A percentile compares a stretch with the other conserved stretches of the same genome.
Conservation (phyloP, 2,329 filamentous ascomycete genomes). For the Colletotrichum sp. region DNA sequence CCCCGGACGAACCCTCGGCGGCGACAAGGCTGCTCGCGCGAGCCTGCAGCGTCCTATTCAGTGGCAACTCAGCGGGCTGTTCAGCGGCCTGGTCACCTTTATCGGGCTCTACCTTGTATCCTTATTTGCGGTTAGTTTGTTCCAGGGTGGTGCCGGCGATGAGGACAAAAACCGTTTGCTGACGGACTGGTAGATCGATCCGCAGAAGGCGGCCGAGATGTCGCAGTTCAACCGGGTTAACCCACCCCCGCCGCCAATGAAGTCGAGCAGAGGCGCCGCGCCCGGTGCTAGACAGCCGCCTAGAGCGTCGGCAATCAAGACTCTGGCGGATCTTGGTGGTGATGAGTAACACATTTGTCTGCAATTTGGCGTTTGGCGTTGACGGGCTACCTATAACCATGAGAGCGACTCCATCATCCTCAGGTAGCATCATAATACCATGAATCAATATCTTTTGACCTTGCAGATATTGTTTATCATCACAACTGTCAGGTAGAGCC, state of each 20-base stretch:
- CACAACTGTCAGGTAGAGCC: no score
- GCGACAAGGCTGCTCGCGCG: slow-evolving; percentile 28
- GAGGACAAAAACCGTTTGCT: not conserved
- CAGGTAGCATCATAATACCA: no score
- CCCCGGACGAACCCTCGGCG: slow-evolving; percentile 63
- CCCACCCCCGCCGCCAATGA: slow-evolving; percentile 30
- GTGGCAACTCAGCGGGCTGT: slow-evolving; percentile 44
- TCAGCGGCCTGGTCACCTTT: slow-evolving; percentile 58
- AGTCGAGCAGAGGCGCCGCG: slow-evolving; percentile 19
- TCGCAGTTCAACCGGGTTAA: slow-evolving; percentile 64
- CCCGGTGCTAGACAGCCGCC: slow-evolving; percentile 18
- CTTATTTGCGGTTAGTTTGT: slow-evolving; percentile 60
- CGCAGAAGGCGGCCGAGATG: slow-evolving; percentile 64
- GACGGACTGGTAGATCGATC: slow-evolving; percentile 55
- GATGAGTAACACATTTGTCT: not conserved
- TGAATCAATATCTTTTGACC: no score
- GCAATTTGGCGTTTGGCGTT: not conserved
- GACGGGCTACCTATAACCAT: not conserved
- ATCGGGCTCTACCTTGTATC: slow-evolving; percentile 67
- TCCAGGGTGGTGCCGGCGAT: not conserved
- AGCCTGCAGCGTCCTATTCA: slow-evolving; percentile 26
- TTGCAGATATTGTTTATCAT: no score
- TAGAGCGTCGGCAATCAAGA: slow-evolving; percentile 50
- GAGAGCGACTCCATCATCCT: no score
- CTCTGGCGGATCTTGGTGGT: slow-evolving; percentile 57